Evolutionary conservation across 1,139 yeast species (phyloP).

Genomic region (Blastobotrys aristatus): DNA sequence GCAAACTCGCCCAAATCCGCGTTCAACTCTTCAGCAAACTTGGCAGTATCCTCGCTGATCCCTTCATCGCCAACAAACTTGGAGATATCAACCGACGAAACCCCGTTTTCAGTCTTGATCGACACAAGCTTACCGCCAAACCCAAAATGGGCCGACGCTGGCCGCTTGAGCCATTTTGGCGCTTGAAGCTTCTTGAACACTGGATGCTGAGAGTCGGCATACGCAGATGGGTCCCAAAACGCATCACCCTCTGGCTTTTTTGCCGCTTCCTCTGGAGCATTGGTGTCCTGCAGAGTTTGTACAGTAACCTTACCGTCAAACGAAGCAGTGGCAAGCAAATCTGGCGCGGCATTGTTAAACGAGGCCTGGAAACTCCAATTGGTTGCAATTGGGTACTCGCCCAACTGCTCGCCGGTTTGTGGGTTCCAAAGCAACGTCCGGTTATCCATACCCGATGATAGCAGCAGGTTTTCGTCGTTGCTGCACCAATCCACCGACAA

Average conservation of each 20-base stretch:
- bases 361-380: conserved; percentile 90
- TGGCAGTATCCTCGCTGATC: conserved; percentile 37
- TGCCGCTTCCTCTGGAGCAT: conserved; percentile 41
- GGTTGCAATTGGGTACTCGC: conserved; percentile 85
- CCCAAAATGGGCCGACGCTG: conserved; percentile 78
- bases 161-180: conserved; percentile 81
- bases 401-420: conserved; percentile 52
- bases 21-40: conserved; percentile 54
- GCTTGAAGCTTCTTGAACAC: conserved; percentile 65
- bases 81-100: conserved; percentile 45
- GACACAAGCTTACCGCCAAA: conserved; percentile 86
- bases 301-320: conserved; percentile 82
- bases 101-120: conserved; percentile 41
- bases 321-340: conserved; percentile 87
- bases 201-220: conserved; percentile 65
- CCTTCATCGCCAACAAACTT: conserved; percentile 43
- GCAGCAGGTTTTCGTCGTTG: conserved; percentile 69
- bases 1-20: conserved; percentile 24
- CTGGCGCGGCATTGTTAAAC: conserved; percentile 87
- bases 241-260: conserved; percentile 54
- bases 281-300: conserved; percentile 82
- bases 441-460: conserved; percentile 91
- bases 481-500: conserved; percentile 90
- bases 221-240: conserved; percentile 76
- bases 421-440: conserved; percentile 91